Evolutionary conservation across 2,329 filamentous ascomycete species (phyloP), one percentile per base, ranked within the genome.

Genomic region (Penicillium sp.): DNA sequence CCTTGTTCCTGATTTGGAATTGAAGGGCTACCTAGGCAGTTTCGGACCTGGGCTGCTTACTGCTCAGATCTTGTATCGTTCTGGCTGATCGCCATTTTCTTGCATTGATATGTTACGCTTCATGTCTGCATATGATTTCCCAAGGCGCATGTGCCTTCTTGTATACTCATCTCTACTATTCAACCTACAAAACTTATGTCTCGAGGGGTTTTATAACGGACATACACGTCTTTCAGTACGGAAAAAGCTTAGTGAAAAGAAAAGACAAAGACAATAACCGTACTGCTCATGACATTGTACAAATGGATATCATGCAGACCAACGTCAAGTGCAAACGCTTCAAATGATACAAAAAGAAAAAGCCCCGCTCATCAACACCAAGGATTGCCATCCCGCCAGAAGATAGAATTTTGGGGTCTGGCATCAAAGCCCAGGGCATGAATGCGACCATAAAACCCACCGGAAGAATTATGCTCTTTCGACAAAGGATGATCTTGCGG

Each of bases 391-490:
- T 61, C 58, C 6, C 23, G 13, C 52, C 47, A 64, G 23, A 48
- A 55, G 34, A 39, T 55, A 56, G 49, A 21, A 41, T 23, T 37
- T 9, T 47, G 8, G 56, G 49, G 42, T 55, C 58, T 34, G 51
- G 35, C 57, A 58, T 51, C 27, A 16, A 55, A 23, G 6, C 50
- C 60, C 34, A 63, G 25, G 4, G 57, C 59, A 35, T 53, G 53
- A 42, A 65, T 39, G 8, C 60, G 62, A 23, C 60, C 59, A 55
- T 57, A 63, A 7, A 64, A 55, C 18, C 62, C 60, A 27, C 37
- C 59, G 7, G 25, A 37, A 5, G 61, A 56, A 16, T 59, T 58
- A 5, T 55, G 62, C 34, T 55, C 31, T 10, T 52, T 53, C n/a
- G 25, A 48, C 56, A 54, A 29, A 25, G 45, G 54, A 39, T 60